A percentile compares a stretch with the other conserved stretches of the same genome.
phyloP scores from a whole-genome alignment of 306 rosid species.

The Vigna angularis region DNA sequence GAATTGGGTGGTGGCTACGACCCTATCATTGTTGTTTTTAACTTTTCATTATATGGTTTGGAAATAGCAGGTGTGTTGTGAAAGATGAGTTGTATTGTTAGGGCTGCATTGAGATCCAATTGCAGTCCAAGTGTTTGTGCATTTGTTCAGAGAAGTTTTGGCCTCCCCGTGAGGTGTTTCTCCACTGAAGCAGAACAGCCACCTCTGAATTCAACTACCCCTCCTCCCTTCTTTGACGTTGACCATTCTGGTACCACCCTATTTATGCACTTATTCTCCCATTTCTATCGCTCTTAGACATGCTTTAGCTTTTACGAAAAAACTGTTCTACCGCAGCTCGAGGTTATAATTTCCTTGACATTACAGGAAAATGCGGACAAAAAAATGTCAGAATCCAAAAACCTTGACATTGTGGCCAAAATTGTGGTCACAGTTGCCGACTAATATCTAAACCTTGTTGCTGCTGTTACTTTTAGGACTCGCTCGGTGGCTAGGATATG shows the following conservation, averaged over 20 bases:
- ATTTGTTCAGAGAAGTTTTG: constrained; percentile 35
- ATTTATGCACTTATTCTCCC: background rate
- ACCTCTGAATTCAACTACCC: constrained; percentile 41
- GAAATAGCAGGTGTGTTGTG: constrained; percentile 10
- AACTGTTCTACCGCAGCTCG: background rate
- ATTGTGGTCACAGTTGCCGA: background rate
- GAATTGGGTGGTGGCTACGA: background rate
- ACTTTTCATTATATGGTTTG: background rate
- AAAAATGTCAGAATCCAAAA: background rate
- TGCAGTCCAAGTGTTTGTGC: constrained; percentile 36
- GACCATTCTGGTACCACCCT: constrained; percentile 48
- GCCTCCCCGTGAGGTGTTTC: constrained; percentile 49
- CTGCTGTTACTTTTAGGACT: background rate
- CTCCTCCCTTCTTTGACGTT: constrained; percentile 43
- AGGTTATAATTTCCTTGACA: too few relatives aligned
- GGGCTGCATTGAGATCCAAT: constrained; percentile 58
- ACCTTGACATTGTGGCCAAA: background rate
- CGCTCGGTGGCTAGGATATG: too few relatives aligned
- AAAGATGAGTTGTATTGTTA: constrained; percentile 57
- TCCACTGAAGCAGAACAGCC: constrained; percentile 68
- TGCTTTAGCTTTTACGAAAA: constrained; percentile 39
- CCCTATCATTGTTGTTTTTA: background rate
- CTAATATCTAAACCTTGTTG: background rate
- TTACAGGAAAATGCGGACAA: background rate
- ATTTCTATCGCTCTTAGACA: background rate